Evolutionary conservation across 75 land plant genomes (phyloP), one percentile per base, ranked within the genome.

Genomic region (Pseudotsuga menziesii): DNA sequence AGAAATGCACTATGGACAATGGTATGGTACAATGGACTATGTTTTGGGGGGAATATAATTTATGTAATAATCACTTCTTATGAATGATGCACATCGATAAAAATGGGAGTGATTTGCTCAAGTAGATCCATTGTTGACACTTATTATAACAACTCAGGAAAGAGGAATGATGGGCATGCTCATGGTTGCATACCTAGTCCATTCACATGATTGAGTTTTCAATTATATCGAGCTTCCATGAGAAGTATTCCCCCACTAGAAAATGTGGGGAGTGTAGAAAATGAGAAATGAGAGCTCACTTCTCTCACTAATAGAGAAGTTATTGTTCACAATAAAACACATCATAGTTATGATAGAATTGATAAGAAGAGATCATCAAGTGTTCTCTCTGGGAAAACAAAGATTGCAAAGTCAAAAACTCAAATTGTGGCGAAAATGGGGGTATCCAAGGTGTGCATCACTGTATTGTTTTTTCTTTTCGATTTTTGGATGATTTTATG

Each of bases 391-490:
- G 55, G 76, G 27, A 78, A 78, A 71, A 77, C 79, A 2, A 78
- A 19, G 54, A 29, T 78, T 70, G 79, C 79, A 29, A 72, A 61
- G 20, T 58, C 79, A 22, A 78, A 72, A 27, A 73, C 79, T n/a
- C 72, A 74, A 23, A 78, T 61, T 9, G 79, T 72, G 4, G 79
- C 79, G 6, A 78, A 78, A 23, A 78, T 41, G 44, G 79, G 79
- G 73, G 79, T 77, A 73, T 57, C 79, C 41, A 78, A 78, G 79
- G 79, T 78, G 63, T 36, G 70, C 15, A 7, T 8, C 11, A 44
- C 29, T 55, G 55, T 14, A 22, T 16, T 4, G 14, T 15, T 61
- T 12, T 61, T 61, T 26, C 58, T 57, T 17, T 57, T 57, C 0
- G 17, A 2, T 5, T 57, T 20, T 57, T 17, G 59, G 59, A 17